Conservation (phyloP, 306 rosid species). For the Alnus glutinosa region DNA sequence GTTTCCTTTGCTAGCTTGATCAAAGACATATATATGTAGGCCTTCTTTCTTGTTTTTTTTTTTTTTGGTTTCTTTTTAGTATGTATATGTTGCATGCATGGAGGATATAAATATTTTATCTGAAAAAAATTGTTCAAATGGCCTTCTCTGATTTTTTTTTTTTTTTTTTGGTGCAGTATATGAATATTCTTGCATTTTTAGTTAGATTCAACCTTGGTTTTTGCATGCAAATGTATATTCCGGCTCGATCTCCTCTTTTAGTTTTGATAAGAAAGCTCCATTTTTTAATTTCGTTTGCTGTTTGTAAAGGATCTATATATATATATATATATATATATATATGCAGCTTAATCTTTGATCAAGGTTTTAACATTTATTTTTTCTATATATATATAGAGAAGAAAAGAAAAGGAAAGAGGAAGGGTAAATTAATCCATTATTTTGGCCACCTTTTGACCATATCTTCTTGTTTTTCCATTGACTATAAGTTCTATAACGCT, state of each 20-base stretch:
- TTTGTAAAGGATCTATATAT: neutral
- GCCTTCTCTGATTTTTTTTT: neutral
- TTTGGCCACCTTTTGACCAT: neutral
- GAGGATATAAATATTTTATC: neutral
- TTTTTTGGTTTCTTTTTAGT: neutral
- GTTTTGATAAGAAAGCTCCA: neutral
- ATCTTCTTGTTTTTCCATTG: neutral
- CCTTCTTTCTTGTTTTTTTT: neutral
- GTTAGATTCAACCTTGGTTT: neutral
- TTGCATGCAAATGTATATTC: neutral
- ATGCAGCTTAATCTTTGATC: neutral
- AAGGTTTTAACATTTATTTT: neutral
- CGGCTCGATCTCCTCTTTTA: neutral
- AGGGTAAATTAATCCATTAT: neutral
- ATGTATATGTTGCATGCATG: constrained; percentile 23
- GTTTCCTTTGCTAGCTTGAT: neutral
- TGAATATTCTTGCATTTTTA: neutral
- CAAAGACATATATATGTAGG: too few relatives aligned
- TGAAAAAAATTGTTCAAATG: neutral
- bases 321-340: too few relatives aligned
- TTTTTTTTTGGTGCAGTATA: neutral
- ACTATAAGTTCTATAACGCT: constrained; percentile 4
- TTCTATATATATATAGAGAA: neutral
- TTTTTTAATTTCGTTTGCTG: neutral
- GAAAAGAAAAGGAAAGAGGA: neutral